Percentiles rank a stretch among this genome's conserved stretches.
phyloP scores from a whole-genome alignment of 352 stramenopile species.

The Thraustotheca clavata region DNA sequence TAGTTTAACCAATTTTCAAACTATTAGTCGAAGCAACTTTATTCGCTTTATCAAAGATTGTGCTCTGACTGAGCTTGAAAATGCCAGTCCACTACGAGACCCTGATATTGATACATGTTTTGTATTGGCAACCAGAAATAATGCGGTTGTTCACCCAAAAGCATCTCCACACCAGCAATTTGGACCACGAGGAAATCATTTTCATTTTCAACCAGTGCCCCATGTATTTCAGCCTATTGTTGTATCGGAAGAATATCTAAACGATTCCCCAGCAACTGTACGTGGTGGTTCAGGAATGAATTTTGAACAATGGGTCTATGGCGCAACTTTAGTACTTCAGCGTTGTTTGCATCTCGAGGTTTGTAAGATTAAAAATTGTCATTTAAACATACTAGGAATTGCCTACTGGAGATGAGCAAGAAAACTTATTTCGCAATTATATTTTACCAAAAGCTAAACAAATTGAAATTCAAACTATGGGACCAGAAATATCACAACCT shows the following conservation, averaged over 20 bases:
- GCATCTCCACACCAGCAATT: background rate
- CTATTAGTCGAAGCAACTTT: slow-evolving; percentile 51
- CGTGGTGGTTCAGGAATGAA: slow-evolving; percentile 26
- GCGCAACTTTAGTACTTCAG: slow-evolving; percentile 39
- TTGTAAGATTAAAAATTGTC: background rate
- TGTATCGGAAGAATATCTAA: background rate
- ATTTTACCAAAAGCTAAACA: slow-evolving; percentile 40
- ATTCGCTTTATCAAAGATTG: slow-evolving; percentile 58
- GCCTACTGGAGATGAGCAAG: slow-evolving; percentile 26
- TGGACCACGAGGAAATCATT: background rate
- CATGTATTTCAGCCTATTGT: background rate
- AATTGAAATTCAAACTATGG: slow-evolving; percentile 54
- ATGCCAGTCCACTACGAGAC: slow-evolving; percentile 32
- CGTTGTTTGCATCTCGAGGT: slow-evolving; percentile 28
- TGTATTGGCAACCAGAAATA: background rate
- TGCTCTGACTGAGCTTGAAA: slow-evolving; percentile 30
- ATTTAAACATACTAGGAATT: slow-evolving; percentile 6
- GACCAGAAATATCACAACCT: slow-evolving; percentile 50
- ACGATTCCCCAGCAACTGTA: background rate
- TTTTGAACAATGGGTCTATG: slow-evolving; percentile 42
- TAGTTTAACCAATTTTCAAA: slow-evolving; percentile 54
- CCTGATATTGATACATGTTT: slow-evolving; percentile 43
- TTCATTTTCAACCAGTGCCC: slow-evolving; percentile 15
- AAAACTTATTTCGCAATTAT: slow-evolving; percentile 39
- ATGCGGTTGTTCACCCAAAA: background rate